Evolutionary conservation across 768 basidiomycete genomes (phyloP).

Genomic region (Podaxis carcinomalis): DNA sequence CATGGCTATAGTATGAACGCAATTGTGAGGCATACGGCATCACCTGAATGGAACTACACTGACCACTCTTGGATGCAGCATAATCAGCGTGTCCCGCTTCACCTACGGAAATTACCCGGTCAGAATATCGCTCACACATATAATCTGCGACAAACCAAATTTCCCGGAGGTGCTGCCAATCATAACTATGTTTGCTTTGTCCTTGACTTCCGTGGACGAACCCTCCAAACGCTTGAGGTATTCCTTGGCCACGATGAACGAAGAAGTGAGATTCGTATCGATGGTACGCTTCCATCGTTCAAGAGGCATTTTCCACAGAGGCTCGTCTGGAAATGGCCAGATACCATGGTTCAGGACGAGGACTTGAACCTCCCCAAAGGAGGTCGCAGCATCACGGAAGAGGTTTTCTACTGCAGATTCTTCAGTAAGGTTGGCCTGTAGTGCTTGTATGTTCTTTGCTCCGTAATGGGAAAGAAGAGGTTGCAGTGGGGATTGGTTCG

Average conservation of each 20-base stretch:
- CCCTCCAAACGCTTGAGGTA: slow-evolving; percentile 47
- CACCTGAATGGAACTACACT: slow-evolving; percentile 11
- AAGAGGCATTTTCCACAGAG: slow-evolving; percentile 54
- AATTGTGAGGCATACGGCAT: not conserved
- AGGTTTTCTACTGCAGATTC: slow-evolving; percentile 50
- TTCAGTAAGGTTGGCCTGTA: slow-evolving; percentile 56
- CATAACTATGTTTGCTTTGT: slow-evolving; percentile 56
- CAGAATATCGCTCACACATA: not conserved
- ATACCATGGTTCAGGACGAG: slow-evolving; percentile 61
- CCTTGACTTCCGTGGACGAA: slow-evolving; percentile 36
- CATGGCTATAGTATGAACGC: slow-evolving; percentile 38
- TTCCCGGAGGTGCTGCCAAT: slow-evolving; percentile 73
- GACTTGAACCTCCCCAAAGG: slow-evolving; percentile 52
- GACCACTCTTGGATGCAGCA: slow-evolving; percentile 65
- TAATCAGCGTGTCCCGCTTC: slow-evolving; percentile 68
- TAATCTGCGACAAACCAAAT: slow-evolving; percentile 37
- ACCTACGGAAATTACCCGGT: slow-evolving; percentile 17
- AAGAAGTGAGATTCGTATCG: slow-evolving; percentile 57
- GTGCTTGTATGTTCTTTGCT: slow-evolving; percentile 26
- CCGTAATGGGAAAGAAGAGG: slow-evolving; percentile 35
- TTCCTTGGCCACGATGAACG: slow-evolving; percentile 64
- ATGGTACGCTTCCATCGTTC: slow-evolving; percentile 62
- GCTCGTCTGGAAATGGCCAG: slow-evolving; percentile 39
- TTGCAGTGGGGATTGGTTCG: slow-evolving; percentile 38
- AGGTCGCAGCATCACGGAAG: slow-evolving; percentile 35